Percentiles rank a stretch among this genome's conserved stretches.
Evolutionary conservation across 345 rosid genomes (phyloP).

Genomic region (Trapa bicornis): DNA sequence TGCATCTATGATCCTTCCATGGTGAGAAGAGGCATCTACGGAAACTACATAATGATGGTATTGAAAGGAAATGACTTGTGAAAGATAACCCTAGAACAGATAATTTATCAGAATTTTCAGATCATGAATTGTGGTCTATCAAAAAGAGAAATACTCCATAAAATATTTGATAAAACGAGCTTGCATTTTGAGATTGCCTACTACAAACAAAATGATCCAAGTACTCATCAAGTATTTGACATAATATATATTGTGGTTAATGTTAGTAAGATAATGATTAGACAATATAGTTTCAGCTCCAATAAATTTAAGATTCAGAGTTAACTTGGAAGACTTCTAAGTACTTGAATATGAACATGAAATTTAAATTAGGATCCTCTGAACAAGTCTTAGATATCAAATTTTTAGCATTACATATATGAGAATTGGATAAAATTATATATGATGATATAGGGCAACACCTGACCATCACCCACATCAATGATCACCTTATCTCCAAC

Average conservation of each 20-base stretch:
- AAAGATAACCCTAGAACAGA: constrained; percentile 64
- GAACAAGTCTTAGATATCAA: not conserved
- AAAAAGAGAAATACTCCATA: not conserved
- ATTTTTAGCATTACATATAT: not conserved
- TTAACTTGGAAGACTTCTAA: not conserved
- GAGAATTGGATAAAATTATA: not conserved
- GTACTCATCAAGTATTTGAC: too few relatives aligned
- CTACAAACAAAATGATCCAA: not conserved
- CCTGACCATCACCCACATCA: constrained; percentile 97
- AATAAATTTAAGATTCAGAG: not conserved
- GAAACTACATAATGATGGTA: constrained; percentile 70
- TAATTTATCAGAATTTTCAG: constrained; percentile 11
- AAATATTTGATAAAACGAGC: not conserved
- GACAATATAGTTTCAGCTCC: not conserved
- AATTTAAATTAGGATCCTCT: not conserved
- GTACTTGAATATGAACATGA: not conserved
- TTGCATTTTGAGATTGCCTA: not conserved
- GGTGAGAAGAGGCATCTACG: constrained; percentile 80
- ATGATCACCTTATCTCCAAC: constrained; percentile 47
- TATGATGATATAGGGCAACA: constrained; percentile 15
- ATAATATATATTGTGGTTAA: too few relatives aligned
- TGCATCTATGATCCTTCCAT: constrained; percentile 61
- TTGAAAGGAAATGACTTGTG: constrained; percentile 85
- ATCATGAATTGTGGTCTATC: not conserved
- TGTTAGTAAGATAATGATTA: not conserved